Base-by-base conservation (phyloP, 306 rosid species). In the Vigna angularis region DNA sequence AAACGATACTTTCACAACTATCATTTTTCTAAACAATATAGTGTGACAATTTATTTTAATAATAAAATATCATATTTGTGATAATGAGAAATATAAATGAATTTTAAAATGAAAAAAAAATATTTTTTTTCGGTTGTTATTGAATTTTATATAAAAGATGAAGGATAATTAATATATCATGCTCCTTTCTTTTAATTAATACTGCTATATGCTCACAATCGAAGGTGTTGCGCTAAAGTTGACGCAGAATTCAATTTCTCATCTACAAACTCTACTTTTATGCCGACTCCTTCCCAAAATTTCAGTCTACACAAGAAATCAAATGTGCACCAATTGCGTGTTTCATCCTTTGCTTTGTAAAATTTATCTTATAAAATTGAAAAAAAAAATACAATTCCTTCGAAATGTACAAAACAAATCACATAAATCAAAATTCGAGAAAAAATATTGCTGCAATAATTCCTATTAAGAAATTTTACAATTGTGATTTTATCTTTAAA, bases 381-480 rank as follows among this genome's bases (percentile, higher is more conserved):
- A 57, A 26, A 57, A 57, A 26, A 57, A 13, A 20, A 9, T 8
- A 40, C 2, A 56, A 6, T 24, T 10, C 10, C 34, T 57, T 57
- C 9, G 13, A 56, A 8, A 9, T 56, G 22, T 9, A 56, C 32
- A 3, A 56, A 20, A 57, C 64, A n/a, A 55, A 11, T 56, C 63
- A 56, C 40, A 61, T 61, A 16, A 12, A 40, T 26, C 42, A 56
- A 87, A 71, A 17, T 86, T 74, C 16, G 40, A 85, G 34, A 30
- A 0, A 30, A 30, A 30, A 30, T 3, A 4, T 83, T 58, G 64
- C 84, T 74, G 84, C 87, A 78, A 83, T 66, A 76, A 85, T 72
- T 85, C 77, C 87, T 75, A 72, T 67, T 62, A 22, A 73, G 70
- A 52, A 80, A 74, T 57, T 80, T 61, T 85, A 87, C 89, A 85